Evolutionary conservation across 1,139 yeast genomes (phyloP), one percentile per base, ranked within the genome.

Genomic region (Sugiyamaella novakii): DNA sequence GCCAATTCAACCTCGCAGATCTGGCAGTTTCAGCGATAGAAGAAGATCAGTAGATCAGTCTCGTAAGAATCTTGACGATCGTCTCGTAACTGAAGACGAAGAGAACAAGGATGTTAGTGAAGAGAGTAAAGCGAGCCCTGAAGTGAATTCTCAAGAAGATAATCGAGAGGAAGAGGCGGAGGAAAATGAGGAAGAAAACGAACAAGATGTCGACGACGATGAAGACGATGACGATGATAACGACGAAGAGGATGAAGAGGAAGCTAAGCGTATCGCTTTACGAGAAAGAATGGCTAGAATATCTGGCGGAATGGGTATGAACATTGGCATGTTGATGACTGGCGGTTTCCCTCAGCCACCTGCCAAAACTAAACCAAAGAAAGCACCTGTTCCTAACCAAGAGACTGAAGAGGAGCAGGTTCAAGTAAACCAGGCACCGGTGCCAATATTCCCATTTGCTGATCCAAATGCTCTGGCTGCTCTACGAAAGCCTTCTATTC

Each of bases 251-350:
- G 78, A 72, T 1, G 84, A 83, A 42, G 98, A 89, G 64, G 96
- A 88, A 57, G 75, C 84, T 14, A 80, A 84, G 54, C 79, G 95
- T 61, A 78, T 85, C 51, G 88, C 83, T 12, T 75, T 92, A 50
- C 84, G 95, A 28, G 96, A 87, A 59, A 80, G 98, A 57, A 92
- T 92, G 97, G 98, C 99, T 15, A 88, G 85, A 60, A 78, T 94
- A 21, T 87, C 98, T 0, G 91, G 91, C 14, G 96, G 96, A 11
- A 84, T 95, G 64, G 94, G 94, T 67, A 77, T 58, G 84, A 79
- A 62, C 37, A 67, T 59, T 38, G 66, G 66, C n/a, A 50, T 59
- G 54, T 53, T 63, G 43, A 62, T 66, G 62, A 58, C 61, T 5
- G 69, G 67, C 11, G 66, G 61, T 8, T 55, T 67, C 8, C 59